phyloP scores from a whole-genome alignment of 176 grass and related monocot genomes.

The Themeda triandra region DNA sequence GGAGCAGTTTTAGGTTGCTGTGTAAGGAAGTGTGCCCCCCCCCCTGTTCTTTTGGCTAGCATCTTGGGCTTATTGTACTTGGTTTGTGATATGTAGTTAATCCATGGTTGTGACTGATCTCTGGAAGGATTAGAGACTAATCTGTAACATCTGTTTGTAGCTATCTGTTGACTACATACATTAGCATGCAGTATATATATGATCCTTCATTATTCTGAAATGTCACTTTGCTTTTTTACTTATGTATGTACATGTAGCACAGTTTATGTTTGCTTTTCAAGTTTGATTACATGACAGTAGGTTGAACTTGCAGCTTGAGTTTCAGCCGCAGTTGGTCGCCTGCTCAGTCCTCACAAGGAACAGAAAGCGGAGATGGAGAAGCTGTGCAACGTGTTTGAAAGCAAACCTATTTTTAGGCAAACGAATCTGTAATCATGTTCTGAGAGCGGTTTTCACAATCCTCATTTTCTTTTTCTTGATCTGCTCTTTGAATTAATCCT shows the following conservation, averaged over 20 bases:
- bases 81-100: neutral
- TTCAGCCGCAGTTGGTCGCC: neutral
- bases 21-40: neutral
- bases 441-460: neutral
- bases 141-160: neutral
- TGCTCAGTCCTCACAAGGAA: neutral
- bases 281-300: neutral
- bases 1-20: slow-evolving; percentile 2
- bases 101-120: neutral
- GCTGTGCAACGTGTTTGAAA: neutral
- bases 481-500: neutral
- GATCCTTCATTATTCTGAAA: neutral
- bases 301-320: neutral
- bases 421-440: neutral
- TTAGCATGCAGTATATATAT: neutral
- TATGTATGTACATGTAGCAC: neutral
- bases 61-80: neutral
- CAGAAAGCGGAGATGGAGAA: neutral
- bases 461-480: neutral
- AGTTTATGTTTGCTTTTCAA: neutral
- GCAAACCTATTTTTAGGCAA: neutral
- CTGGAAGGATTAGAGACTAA: neutral
- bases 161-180: neutral
- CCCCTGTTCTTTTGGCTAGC: neutral
- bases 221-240: neutral